A percentile compares a stretch with the other conserved stretches of the same genome.
phyloP scores from a whole-genome alignment of 768 basidiomycete species.

The Leccinum uliginosum region DNA sequence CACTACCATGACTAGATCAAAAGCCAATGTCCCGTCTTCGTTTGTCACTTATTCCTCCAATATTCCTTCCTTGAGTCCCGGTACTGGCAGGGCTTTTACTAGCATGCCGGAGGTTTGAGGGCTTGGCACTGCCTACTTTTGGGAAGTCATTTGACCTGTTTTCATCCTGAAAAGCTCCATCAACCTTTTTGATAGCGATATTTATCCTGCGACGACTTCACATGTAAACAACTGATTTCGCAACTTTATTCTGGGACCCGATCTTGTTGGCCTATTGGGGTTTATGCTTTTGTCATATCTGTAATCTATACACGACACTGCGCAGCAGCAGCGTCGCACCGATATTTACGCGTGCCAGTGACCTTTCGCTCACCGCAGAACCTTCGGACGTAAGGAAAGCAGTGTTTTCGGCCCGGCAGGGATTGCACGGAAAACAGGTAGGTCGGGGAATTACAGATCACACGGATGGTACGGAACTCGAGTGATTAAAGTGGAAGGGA shows the following conservation, averaged over 20 bases:
- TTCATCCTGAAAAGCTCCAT: not conserved
- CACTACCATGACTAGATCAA: constrained; percentile 7
- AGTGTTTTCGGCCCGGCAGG: too few relatives aligned
- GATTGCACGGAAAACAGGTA: too few relatives aligned
- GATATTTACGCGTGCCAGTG: too few relatives aligned
- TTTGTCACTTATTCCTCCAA: constrained; percentile 11
- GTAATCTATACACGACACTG: too few relatives aligned
- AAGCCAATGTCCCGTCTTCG: constrained; percentile 4
- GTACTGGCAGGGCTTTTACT: constrained; percentile 17
- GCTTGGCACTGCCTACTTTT: not conserved
- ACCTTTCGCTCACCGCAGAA: too few relatives aligned
- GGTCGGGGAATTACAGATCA: too few relatives aligned
- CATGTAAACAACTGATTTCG: not conserved
- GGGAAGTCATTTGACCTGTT: not conserved
- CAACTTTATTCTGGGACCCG: not conserved
- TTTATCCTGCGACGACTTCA: not conserved
- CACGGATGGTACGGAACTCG: too few relatives aligned
- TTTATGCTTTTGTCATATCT: not conserved
- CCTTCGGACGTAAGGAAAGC: too few relatives aligned
- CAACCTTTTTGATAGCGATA: not conserved
- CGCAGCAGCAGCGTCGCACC: too few relatives aligned
- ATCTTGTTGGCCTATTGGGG: not conserved
- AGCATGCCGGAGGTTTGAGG: constrained; percentile 25
- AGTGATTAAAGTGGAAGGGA: too few relatives aligned
- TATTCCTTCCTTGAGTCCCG: constrained; percentile 4